Percentiles rank a stretch among this genome's conserved stretches.
Evolutionary conservation across 2,329 filamentous ascomycete species (phyloP).

Genomic region (Ceratocystis diversiconidia): DNA sequence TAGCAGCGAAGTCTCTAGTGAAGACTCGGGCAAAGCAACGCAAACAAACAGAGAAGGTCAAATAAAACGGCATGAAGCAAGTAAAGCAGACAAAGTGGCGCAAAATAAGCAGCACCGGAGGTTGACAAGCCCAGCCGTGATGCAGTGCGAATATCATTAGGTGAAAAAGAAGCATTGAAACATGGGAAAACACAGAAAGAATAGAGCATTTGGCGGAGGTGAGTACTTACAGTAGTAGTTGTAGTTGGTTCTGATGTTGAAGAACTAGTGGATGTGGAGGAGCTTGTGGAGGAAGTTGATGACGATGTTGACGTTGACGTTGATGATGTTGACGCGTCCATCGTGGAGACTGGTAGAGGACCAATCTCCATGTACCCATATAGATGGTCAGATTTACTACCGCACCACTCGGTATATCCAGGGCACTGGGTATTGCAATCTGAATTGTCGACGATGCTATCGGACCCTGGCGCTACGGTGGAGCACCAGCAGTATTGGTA

Average conservation of each 20-base stretch:
- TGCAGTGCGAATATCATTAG: not conserved
- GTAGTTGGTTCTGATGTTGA: slow-evolving; percentile 22
- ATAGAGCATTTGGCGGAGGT: not conserved
- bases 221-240: slow-evolving; percentile 10
- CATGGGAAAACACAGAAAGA: slow-evolving; percentile 1
- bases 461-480: slow-evolving; percentile 44
- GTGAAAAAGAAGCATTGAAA: not conserved
- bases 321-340: slow-evolving; percentile 9
- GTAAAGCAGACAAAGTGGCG: not conserved
- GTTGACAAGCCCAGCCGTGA: not conserved
- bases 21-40: slow-evolving; percentile 10
- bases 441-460: slow-evolving; percentile 27
- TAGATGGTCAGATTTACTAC: slow-evolving; percentile 35
- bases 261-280: slow-evolving; percentile 20
- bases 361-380: slow-evolving; percentile 52
- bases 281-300: slow-evolving; percentile 17
- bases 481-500: slow-evolving; percentile 59
- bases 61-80: not conserved
- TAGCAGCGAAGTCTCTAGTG: not conserved
- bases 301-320: not conserved
- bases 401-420: slow-evolving; percentile 59
- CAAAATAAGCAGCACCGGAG: too few relatives aligned
- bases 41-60: slow-evolving; percentile 4
- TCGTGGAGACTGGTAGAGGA: slow-evolving; percentile 9
- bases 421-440: slow-evolving; percentile 48